Evolutionary conservation across 2,329 filamentous ascomycete genomes (phyloP).

Genomic region (Trichocomaceae sp.): DNA sequence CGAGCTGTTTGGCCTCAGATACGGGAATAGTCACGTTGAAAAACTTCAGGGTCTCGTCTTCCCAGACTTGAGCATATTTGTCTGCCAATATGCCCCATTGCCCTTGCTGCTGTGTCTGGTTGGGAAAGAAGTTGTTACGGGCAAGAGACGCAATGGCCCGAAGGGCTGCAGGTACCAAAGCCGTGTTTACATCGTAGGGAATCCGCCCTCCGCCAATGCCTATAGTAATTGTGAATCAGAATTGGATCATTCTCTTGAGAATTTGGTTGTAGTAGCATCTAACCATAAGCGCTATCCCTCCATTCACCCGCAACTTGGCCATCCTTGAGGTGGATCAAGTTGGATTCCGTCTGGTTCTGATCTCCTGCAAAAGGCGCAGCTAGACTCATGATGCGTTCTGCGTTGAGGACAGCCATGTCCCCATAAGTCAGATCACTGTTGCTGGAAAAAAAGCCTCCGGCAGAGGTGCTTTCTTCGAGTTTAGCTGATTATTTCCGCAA

Average conservation of each 20-base stretch:
- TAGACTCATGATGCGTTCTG: conserved; percentile 53
- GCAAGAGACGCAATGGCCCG: conserved; percentile 51
- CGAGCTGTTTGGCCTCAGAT: conserved; percentile 40
- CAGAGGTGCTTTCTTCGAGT: conserved; percentile 33
- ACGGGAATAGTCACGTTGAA: conserved; percentile 47
- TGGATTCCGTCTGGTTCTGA: conserved; percentile 44
- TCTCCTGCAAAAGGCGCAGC: conserved; percentile 47
- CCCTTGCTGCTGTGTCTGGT: conserved; percentile 24
- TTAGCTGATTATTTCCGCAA: neutral
- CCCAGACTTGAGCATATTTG: conserved; percentile 54
- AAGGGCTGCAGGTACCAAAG: conserved; percentile 55
- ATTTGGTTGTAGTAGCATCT: neutral
- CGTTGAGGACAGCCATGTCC: conserved; percentile 47
- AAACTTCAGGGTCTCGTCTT: conserved; percentile 53
- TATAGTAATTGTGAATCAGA: conserved; percentile 1
- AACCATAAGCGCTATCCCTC: conserved; percentile 55
- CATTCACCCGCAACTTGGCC: conserved; percentile 54
- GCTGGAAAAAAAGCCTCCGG: conserved; percentile 44
- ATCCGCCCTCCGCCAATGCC: conserved; percentile 54
- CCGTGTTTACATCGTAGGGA: conserved; percentile 61
- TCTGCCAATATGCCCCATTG: conserved; percentile 45
- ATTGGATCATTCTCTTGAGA: neutral
- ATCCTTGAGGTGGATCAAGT: conserved; percentile 53
- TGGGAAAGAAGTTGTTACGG: conserved; percentile 40
- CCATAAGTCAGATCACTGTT: conserved; percentile 51